phyloP scores from a whole-genome alignment of 306 rosid genomes.

The Rosa lucieae region DNA sequence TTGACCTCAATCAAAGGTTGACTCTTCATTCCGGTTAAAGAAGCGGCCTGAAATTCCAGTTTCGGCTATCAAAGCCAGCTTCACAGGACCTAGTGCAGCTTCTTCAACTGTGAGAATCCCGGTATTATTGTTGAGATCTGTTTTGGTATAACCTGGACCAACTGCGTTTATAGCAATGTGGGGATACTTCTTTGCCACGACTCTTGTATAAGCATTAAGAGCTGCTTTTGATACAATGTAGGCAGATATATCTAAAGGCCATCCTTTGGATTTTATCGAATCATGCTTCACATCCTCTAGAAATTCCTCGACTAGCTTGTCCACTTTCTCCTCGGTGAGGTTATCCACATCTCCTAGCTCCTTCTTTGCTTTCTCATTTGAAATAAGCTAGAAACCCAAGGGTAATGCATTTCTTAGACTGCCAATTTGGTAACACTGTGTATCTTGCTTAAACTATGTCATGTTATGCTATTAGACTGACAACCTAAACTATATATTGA shows the following conservation, averaged over 20 bases:
- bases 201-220: constrained; percentile 44
- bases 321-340: no score
- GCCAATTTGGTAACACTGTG: no score
- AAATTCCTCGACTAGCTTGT: no score
- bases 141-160: constrained; percentile 35
- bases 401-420: no score
- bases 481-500: no score
- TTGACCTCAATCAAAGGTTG: not conserved
- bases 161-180: constrained; percentile 34
- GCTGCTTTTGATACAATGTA: constrained; percentile 1
- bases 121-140: not conserved
- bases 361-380: no score
- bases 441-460: no score
- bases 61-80: not conserved
- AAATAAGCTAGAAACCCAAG: no score
- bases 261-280: constrained; percentile 35
- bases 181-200: constrained; percentile 32
- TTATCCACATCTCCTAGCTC: no score
- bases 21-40: not conserved
- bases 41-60: not conserved
- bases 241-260: constrained; percentile 33
- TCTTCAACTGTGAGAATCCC: not conserved
- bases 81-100: not conserved
- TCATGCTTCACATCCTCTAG: not conserved
- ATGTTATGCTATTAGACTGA: no score